Conservation (phyloP, 2,329 filamentous ascomycete species). For the Aspergillus melleus region DNA sequence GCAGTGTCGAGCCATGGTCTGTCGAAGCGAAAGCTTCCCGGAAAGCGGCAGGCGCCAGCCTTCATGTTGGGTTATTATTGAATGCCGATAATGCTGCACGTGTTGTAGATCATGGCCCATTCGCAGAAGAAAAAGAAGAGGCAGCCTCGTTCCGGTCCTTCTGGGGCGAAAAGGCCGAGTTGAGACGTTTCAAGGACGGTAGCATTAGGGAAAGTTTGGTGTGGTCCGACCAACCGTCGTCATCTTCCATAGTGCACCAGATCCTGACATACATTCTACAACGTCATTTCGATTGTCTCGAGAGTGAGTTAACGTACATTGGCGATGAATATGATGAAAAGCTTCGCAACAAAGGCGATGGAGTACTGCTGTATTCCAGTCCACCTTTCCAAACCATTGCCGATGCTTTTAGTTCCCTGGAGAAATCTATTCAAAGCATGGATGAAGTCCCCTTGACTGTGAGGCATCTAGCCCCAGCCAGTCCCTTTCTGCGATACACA, state of each 20-base stretch:
- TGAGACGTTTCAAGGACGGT: constrained; percentile 92
- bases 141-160: constrained; percentile 81
- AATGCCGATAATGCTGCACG: constrained; percentile 71
- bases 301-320: constrained; percentile 54
- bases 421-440: constrained; percentile 73
- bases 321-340: constrained; percentile 52
- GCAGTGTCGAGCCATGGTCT: constrained; percentile 47
- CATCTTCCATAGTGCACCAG: constrained; percentile 70
- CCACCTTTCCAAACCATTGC: constrained; percentile 66
- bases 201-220: constrained; percentile 90
- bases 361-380: constrained; percentile 44
- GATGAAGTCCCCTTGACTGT: constrained; percentile 86
- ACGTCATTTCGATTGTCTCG: constrained; percentile 64
- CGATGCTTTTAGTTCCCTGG: constrained; percentile 70
- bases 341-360: constrained; percentile 32
- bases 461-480: constrained; percentile 73
- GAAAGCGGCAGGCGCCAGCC: constrained; percentile 25
- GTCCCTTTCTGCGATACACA: constrained; percentile 71
- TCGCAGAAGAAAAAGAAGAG: constrained; percentile 80
- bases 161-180: constrained; percentile 91
- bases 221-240: constrained; percentile 67
- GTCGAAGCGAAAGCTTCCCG: constrained; percentile 42
- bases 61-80: constrained; percentile 69
- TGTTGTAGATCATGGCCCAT: constrained; percentile 82
- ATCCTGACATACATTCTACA: constrained; percentile 72